Evolutionary conservation across 1,139 yeast species (phyloP).

Genomic region (Debaryomyces robertsiae): DNA sequence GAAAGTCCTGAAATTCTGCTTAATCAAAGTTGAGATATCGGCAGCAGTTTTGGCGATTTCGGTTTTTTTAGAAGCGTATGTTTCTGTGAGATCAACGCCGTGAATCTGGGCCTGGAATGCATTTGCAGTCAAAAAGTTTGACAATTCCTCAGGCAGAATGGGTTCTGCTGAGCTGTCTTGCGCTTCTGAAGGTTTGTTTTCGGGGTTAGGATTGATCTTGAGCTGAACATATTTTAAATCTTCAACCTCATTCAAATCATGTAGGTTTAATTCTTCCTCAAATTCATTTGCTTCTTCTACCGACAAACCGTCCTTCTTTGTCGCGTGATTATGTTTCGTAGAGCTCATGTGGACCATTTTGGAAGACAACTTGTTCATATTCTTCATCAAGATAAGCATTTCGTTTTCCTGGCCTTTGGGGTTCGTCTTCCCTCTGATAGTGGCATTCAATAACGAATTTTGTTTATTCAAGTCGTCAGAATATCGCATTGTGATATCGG

Average conservation of each 20-base stretch:
- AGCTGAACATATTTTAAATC: conserved; percentile 60
- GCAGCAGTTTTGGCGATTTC: conserved; percentile 51
- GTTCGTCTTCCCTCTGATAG: conserved; percentile 26
- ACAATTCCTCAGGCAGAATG: conserved; percentile 23
- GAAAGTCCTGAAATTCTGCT: conserved; percentile 50
- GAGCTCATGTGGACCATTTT: conserved; percentile 67
- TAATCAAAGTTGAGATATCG: conserved; percentile 54
- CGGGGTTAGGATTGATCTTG: conserved; percentile 43
- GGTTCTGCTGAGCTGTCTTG: conserved; percentile 5
- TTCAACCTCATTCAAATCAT: conserved; percentile 59
- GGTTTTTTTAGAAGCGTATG: conserved; percentile 33
- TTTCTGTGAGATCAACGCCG: conserved; percentile 46
- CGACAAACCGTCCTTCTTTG: conserved; percentile 21
- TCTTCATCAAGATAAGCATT: conserved; percentile 71
- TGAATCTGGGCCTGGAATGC: conserved; percentile 19
- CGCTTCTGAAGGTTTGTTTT: conserved; percentile 10
- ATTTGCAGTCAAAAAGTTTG: conserved; percentile 28
- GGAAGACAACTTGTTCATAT: conserved; percentile 86
- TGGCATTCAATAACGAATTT: conserved; percentile 6
- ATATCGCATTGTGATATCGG: conserved; percentile 87
- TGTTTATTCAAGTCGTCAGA: conserved; percentile 42
- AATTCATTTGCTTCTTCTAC: conserved; percentile 37
- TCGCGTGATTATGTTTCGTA: conserved; percentile 11
- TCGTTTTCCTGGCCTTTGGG: conserved; percentile 53
- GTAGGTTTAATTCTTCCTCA: conserved; percentile 56